phyloP scores from a whole-genome alignment of 176 grass and related monocot genomes.

The Melocanna baccifera region DNA sequence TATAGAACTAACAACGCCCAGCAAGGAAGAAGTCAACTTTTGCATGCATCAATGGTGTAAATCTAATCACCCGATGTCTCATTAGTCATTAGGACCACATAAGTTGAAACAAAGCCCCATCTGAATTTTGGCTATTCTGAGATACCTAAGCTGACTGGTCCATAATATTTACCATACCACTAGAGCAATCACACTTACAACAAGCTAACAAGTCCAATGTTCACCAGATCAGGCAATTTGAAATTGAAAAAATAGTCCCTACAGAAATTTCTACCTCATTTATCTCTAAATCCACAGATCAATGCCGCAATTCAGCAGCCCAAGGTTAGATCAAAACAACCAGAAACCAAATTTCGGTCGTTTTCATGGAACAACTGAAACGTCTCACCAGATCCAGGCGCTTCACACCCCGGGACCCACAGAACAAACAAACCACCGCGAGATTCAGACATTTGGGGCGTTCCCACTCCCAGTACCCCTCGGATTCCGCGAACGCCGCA shows the following conservation, averaged over 20 bases:
- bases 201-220: not conserved
- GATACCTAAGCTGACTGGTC: not conserved
- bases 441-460: constrained; percentile 12
- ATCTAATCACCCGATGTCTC: not conserved
- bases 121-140: not conserved
- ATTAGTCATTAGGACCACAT: not conserved
- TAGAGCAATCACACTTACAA: not conserved
- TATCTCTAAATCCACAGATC: not conserved
- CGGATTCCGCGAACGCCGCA: not conserved
- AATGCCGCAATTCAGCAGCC: constrained; percentile 15
- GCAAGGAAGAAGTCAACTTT: not conserved
- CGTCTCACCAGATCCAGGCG: constrained; percentile 25
- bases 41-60: not conserved
- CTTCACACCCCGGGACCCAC: not conserved
- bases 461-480: not conserved
- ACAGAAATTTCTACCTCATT: not conserved
- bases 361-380: not conserved
- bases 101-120: not conserved
- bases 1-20: not conserved
- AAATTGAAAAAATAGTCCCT: not conserved
- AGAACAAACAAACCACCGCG: not conserved
- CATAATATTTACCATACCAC: not conserved
- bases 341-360: not conserved
- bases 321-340: constrained; percentile 4
- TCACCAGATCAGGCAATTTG: not conserved